Evolutionary conservation across 257 asterid species (phyloP).

Genomic region (Rubia yunnanensis): DNA sequence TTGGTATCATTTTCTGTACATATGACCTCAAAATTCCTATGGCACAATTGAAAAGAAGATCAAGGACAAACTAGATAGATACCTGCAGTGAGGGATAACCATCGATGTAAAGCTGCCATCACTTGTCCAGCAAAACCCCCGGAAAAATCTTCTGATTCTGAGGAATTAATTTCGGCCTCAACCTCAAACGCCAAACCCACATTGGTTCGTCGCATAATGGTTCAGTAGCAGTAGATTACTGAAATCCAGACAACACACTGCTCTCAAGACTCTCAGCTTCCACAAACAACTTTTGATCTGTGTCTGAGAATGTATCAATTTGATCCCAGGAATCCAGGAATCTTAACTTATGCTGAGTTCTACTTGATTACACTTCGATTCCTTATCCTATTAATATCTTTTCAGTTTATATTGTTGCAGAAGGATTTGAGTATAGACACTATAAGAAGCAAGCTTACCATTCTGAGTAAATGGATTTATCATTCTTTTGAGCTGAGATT

Average conservation of each 20-base stretch:
- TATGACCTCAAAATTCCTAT: neutral
- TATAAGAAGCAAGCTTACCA: neutral
- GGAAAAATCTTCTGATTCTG: constrained; percentile 47
- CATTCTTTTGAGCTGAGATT: neutral
- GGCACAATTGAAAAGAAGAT: neutral
- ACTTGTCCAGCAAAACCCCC: constrained; percentile 84
- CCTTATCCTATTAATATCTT: neutral
- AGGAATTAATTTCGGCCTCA: constrained; percentile 52
- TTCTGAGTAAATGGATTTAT: neutral
- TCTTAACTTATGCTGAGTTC: constrained; percentile 24
- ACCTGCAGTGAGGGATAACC: neutral
- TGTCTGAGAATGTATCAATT: constrained; percentile 19
- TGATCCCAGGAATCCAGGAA: constrained; percentile 29
- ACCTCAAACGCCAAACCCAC: constrained; percentile 80
- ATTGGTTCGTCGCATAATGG: constrained; percentile 93
- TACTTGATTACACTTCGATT: neutral
- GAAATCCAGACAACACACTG: constrained; percentile 87
- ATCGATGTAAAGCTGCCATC: constrained; percentile 40
- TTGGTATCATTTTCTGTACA: neutral
- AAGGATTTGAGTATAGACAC: neutral
- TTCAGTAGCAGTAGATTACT: constrained; percentile 80
- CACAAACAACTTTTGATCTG: constrained; percentile 30
- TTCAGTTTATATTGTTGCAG: neutral
- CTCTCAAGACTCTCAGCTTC: constrained; percentile 77
- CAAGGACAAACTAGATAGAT: neutral